Evolutionary conservation across 106 monocot species (phyloP).

Genomic region (Narthecium ossifragum): DNA sequence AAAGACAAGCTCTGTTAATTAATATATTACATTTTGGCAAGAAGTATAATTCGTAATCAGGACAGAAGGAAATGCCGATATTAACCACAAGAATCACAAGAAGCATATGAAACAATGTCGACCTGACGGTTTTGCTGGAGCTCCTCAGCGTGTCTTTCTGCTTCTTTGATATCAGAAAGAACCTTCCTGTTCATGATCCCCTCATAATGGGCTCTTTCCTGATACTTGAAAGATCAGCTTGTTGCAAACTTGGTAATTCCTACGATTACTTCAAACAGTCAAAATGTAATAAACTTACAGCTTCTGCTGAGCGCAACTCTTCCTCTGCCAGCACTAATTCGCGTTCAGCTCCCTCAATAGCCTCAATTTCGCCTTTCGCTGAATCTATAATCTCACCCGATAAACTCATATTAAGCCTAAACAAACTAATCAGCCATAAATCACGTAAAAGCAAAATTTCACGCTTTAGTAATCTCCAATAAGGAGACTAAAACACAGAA

Average conservation of each 20-base stretch:
- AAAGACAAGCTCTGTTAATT: no score
- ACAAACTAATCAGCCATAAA: no score
- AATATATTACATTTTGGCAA: no score
- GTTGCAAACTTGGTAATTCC: neutral
- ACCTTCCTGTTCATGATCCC: constrained; percentile 86
- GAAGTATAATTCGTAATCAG: no score
- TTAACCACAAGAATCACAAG: no score
- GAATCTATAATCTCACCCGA: constrained; percentile 58
- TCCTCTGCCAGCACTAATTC: constrained; percentile 65
- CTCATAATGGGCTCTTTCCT: constrained; percentile 86
- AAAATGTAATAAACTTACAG: constrained; percentile 25
- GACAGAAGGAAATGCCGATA: no score
- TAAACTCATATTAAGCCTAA: no score
- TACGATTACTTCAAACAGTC: no score
- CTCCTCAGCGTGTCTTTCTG: constrained; percentile 45
- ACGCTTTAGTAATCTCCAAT: no score
- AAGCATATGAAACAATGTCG: neutral
- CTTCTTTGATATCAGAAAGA: constrained; percentile 65
- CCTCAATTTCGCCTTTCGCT: constrained; percentile 64
- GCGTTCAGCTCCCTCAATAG: constrained; percentile 56
- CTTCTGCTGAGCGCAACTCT: constrained; percentile 46
- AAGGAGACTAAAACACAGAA: no score
- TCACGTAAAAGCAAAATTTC: no score
- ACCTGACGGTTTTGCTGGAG: constrained; percentile 71
- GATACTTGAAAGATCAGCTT: constrained; percentile 3